Percentiles rank a stretch among this genome's conserved stretches.
phyloP scores from a whole-genome alignment of 2,329 filamentous ascomycete species.

The Purpureocillium lavendulum region DNA sequence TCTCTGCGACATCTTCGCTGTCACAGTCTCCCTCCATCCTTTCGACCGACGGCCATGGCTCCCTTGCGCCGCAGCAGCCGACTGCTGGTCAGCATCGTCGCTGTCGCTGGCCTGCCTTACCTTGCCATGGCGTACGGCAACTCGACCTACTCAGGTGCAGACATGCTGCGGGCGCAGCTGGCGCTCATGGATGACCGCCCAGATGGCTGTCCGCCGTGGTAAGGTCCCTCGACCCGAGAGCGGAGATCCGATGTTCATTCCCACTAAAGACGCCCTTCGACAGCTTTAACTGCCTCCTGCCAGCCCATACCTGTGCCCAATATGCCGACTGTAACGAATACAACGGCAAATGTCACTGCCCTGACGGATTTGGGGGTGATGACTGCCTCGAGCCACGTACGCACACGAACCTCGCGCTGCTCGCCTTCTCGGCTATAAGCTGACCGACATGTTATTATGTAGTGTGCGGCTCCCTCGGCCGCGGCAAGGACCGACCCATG shows the following conservation, averaged over 20 bases:
- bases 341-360: constrained; percentile 89
- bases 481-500: constrained; percentile 70
- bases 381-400: constrained; percentile 78
- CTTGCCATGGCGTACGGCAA: constrained; percentile 30
- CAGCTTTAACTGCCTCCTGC: constrained; percentile 96
- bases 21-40: constrained; percentile 8
- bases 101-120: constrained; percentile 30
- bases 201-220: constrained; percentile 72
- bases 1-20: constrained; percentile 8
- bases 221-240: constrained; percentile 23
- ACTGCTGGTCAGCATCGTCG: constrained; percentile 23
- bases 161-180: constrained; percentile 57
- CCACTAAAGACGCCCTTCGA: constrained; percentile 4
- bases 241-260: too few species aligned
- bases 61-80: constrained; percentile 22
- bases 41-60: constrained; percentile 32
- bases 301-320: constrained; percentile 84
- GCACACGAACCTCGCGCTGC: constrained; percentile 12
- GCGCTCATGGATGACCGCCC: constrained; percentile 66
- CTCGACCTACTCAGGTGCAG: constrained; percentile 52
- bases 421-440: background rate
- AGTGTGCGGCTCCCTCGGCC: constrained; percentile 79
- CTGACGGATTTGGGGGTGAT: constrained; percentile 85
- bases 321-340: constrained; percentile 82
- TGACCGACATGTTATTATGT: background rate